These are phyloP conservation scores for Neodidymelliopsis sp. DNA, from an alignment of 2,329 filamentous ascomycete species.

Conservation along the genomic window DNA sequence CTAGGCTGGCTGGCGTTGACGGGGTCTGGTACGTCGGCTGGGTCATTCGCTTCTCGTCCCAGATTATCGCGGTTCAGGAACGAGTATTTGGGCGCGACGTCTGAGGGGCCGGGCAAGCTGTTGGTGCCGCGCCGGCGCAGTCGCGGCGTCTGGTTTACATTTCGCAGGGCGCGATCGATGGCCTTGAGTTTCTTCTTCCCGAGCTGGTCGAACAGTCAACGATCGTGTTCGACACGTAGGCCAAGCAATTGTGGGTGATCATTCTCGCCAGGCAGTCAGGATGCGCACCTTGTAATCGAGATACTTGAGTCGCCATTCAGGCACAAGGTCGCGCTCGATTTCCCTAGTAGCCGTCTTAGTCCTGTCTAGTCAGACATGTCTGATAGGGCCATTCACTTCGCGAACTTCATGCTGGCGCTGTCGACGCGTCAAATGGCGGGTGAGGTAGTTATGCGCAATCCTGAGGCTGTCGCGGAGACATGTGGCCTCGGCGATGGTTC, in stretches of 20 bases:
- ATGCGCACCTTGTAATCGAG: slow-evolving; percentile 82
- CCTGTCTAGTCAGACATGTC: not conserved
- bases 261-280: too few relatives aligned
- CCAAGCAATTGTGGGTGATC: slow-evolving; percentile 9
- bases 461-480: not conserved
- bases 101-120: slow-evolving; percentile 43
- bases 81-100: slow-evolving; percentile 51
- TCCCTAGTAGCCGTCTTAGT: slow-evolving; percentile 60
- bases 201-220: slow-evolving; percentile 48
- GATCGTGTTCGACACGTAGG: slow-evolving; percentile 10
- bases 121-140: slow-evolving; percentile 47
- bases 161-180: slow-evolving; percentile 74
- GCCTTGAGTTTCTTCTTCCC: slow-evolving; percentile 95
- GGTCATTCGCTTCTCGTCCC: slow-evolving; percentile 29
- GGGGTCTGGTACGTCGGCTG: slow-evolving; percentile 35
- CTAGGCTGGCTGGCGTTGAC: slow-evolving; percentile 35
- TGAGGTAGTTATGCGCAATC: not conserved
- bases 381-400: slow-evolving; percentile 58
- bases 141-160: slow-evolving; percentile 61
- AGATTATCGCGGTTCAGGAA: slow-evolving; percentile 49
- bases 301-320: slow-evolving; percentile 95
- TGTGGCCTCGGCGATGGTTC: not conserved
- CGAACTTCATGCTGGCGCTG: slow-evolving; percentile 63
- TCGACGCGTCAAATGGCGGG: slow-evolving; percentile 18
- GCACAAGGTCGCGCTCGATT: slow-evolving; percentile 85